Conservation (phyloP, 768 basidiomycete genomes). For the Trametes sanguinea region DNA sequence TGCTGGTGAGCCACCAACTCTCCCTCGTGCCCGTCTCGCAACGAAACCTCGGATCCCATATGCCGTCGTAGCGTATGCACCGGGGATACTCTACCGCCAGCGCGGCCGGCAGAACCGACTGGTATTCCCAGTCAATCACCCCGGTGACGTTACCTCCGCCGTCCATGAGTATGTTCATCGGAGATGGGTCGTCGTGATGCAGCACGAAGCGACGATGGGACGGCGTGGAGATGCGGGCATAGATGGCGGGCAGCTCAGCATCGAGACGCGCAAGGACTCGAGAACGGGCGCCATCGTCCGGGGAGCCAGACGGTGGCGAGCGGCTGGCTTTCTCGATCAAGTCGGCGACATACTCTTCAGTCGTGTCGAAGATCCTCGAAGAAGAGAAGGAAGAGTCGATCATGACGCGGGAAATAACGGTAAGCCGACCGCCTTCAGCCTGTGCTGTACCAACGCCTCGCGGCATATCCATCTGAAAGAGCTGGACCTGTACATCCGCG, state of each 20-base stretch:
- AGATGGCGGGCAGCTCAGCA: background rate
- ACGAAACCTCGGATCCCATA: too few relatives aligned
- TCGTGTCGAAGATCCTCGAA: background rate
- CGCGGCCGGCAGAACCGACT: too few relatives aligned
- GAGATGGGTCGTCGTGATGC: too few relatives aligned
- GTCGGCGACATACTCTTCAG: background rate
- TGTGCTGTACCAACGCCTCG: constrained; percentile 7
- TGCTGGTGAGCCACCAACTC: constrained; percentile 2
- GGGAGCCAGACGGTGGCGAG: too few relatives aligned
- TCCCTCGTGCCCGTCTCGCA: too few relatives aligned
- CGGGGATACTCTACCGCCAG: too few relatives aligned
- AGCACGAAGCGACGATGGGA: constrained; percentile 1
- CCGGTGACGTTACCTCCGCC: too few relatives aligned
- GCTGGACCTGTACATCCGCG: constrained; percentile 6
- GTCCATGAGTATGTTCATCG: too few relatives aligned
- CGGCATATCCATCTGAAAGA: constrained; percentile 7
- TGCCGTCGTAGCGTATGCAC: too few relatives aligned
- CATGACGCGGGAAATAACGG: background rate
- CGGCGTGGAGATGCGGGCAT: background rate
- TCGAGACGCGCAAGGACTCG: background rate
- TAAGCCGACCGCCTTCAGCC: background rate
- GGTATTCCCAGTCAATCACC: too few relatives aligned
- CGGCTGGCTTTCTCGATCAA: background rate
- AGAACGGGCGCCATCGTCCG: background rate
- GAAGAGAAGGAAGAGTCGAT: background rate